phyloP scores from a whole-genome alignment of 2,329 filamentous ascomycete species.

The Nemania diffusa region DNA sequence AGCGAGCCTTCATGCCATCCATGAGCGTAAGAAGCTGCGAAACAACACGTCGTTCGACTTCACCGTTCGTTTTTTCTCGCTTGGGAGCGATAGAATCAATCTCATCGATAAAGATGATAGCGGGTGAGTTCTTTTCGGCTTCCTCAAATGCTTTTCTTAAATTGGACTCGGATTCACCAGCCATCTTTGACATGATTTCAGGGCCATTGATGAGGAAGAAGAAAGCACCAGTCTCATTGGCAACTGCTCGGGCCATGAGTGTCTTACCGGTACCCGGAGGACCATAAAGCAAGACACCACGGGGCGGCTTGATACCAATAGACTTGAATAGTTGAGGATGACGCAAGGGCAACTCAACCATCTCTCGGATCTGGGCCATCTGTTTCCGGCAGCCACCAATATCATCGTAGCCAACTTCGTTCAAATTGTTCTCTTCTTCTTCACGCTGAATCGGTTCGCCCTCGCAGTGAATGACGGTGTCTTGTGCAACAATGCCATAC shows the following conservation, averaged over 20 bases:
- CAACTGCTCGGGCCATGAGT: slow-evolving; percentile 96
- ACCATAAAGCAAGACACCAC: slow-evolving; percentile 95
- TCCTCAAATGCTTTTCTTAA: slow-evolving; percentile 99
- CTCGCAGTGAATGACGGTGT: slow-evolving; percentile 99
- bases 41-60: slow-evolving; percentile 97
- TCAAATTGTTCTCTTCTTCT: slow-evolving; percentile 98
- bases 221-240: slow-evolving; percentile 98
- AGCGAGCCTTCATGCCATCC: slow-evolving; percentile 99
- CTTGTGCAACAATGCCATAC: slow-evolving; percentile 98
- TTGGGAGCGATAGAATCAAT: slow-evolving; percentile 99
- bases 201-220: slow-evolving; percentile 99
- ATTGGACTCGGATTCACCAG: slow-evolving; percentile 98
- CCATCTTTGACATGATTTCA: slow-evolving; percentile 99
- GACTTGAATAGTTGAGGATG: slow-evolving; percentile 99
- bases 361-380: slow-evolving; percentile 99
- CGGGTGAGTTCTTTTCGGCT: slow-evolving; percentile 98
- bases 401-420: slow-evolving; percentile 98
- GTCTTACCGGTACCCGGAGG: slow-evolving; percentile 99
- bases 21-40: slow-evolving; percentile 95
- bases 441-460: slow-evolving; percentile 96
- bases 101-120: slow-evolving; percentile 99
- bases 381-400: slow-evolving; percentile 99
- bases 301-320: slow-evolving; percentile 98
- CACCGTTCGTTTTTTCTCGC: slow-evolving; percentile 99
- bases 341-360: slow-evolving; percentile 95